These are phyloP conservation scores for Primulina huaijiensis DNA, from an alignment of 257 asterid genomes.

Conservation along the genomic window DNA sequence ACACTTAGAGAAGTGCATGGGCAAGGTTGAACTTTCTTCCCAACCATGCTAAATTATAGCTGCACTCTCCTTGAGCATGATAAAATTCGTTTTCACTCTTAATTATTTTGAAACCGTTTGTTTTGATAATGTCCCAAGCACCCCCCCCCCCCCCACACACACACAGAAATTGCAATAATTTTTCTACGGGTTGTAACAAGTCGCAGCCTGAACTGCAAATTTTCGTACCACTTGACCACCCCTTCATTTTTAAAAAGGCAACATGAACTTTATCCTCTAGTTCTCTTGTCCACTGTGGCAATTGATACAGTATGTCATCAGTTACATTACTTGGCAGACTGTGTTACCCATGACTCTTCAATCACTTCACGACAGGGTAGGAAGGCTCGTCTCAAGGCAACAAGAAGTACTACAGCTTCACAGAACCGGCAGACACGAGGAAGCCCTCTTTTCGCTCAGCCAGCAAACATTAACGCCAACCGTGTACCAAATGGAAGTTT, in stretches of 20 bases:
- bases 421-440: slow-evolving; percentile 69
- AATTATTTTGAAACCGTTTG: too few species aligned
- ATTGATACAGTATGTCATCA: neutral
- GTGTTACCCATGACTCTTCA: neutral
- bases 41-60: neutral
- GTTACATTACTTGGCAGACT: neutral
- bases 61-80: neutral
- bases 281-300: neutral
- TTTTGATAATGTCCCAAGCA: too few species aligned
- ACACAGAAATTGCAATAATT: too few species aligned
- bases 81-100: neutral
- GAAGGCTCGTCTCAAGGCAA: slow-evolving; percentile 86
- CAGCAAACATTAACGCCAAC: slow-evolving; percentile 39
- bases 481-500: slow-evolving; percentile 53
- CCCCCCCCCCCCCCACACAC: too few species aligned
- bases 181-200: neutral
- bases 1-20: slow-evolving; percentile 99
- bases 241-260: neutral
- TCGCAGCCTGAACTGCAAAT: neutral
- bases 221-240: too few species aligned
- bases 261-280: slow-evolving; percentile 1
- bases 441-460: slow-evolving; percentile 42
- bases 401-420: slow-evolving; percentile 77
- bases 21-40: slow-evolving; percentile 60
- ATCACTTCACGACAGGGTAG: slow-evolving; percentile 59